A percentile compares a stretch with the other conserved stretches of the same genome.
Conservation (phyloP, 208 protist genomes). For the Wallacemonas collosoma region DNA sequence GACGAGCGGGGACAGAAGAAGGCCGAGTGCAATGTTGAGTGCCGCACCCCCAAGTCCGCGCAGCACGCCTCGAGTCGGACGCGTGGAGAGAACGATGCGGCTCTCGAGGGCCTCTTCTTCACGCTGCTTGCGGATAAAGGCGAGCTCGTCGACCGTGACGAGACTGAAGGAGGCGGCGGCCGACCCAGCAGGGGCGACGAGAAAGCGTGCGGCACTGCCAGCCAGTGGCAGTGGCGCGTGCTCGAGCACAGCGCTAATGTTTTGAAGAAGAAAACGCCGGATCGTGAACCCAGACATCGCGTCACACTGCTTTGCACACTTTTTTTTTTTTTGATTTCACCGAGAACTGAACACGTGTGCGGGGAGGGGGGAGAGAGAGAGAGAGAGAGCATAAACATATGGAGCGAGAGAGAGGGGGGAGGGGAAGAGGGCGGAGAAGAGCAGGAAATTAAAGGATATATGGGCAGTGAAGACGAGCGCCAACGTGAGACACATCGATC, state of each 20-base stretch:
- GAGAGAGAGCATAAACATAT: neutral
- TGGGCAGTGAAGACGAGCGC: no score
- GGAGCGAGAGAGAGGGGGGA: neutral
- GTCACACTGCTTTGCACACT: neutral
- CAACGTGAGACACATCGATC: no score
- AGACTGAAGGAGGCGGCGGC: constrained; percentile 41
- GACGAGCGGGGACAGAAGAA: constrained; percentile 62
- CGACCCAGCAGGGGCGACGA: neutral
- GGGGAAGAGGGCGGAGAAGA: neutral
- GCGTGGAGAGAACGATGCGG: constrained; percentile 72
- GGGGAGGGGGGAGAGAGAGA: neutral
- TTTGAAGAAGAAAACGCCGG: constrained; percentile 69
- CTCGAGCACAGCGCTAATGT: constrained; percentile 62
- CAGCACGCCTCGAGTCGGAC: constrained; percentile 49
- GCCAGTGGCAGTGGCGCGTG: constrained; percentile 53
- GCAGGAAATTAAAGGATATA: no score
- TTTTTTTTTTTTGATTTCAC: neutral
- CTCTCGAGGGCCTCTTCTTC: constrained; percentile 66
- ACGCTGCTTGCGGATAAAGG: constrained; percentile 45
- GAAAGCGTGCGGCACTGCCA: constrained; percentile 5
- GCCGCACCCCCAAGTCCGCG: constrained; percentile 47
- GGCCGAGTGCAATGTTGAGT: constrained; percentile 55
- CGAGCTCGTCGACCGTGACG: constrained; percentile 76
- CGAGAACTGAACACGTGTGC: neutral
- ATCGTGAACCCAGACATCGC: constrained; percentile 61